phyloP scores from a whole-genome alignment of 2,329 filamentous ascomycete genomes.

The Ophiocordyceps robertsii region DNA sequence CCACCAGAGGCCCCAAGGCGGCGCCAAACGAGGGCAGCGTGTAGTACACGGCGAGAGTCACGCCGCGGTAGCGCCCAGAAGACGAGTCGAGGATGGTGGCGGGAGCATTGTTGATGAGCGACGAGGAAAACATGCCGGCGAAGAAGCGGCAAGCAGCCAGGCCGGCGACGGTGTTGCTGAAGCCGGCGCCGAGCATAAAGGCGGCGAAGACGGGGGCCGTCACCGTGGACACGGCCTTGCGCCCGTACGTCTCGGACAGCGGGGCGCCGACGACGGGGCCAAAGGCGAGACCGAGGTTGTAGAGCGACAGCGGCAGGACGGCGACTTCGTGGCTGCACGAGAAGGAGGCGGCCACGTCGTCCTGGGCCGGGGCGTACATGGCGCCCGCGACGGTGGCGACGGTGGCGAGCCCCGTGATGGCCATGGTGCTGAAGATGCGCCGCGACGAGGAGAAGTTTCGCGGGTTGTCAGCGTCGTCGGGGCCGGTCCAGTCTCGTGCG shows the following conservation, averaged over 20 bases:
- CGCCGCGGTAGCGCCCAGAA: conserved; percentile 33
- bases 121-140: conserved; percentile 47
- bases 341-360: conserved; percentile 8
- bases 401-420: conserved; percentile 57
- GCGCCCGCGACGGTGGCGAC: conserved; percentile 18
- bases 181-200: conserved; percentile 55
- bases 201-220: conserved; percentile 56
- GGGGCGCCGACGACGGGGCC: conserved; percentile 63
- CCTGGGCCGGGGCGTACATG: conserved; percentile 18
- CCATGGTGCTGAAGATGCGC: conserved; percentile 70
- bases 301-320: conserved; percentile 13
- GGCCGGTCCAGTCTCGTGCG: conserved; percentile 16
- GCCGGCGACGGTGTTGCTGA: conserved; percentile 56
- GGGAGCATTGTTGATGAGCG: conserved; percentile 47
- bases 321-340: conserved; percentile 7
- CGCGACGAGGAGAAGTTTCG: conserved; percentile 66
- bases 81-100: conserved; percentile 53
- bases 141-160: conserved; percentile 62
- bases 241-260: conserved; percentile 58
- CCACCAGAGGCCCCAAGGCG: conserved; percentile 47
- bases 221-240: conserved; percentile 24
- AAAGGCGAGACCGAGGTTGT: conserved; percentile 14
- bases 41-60: conserved; percentile 50
- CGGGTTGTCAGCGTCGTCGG: conserved; percentile 60
- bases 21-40: conserved; percentile 54